These are phyloP conservation scores for Sanghuangporus weigelae DNA, from an alignment of 1,284 basidiomycete species.

Conservation along the genomic window DNA sequence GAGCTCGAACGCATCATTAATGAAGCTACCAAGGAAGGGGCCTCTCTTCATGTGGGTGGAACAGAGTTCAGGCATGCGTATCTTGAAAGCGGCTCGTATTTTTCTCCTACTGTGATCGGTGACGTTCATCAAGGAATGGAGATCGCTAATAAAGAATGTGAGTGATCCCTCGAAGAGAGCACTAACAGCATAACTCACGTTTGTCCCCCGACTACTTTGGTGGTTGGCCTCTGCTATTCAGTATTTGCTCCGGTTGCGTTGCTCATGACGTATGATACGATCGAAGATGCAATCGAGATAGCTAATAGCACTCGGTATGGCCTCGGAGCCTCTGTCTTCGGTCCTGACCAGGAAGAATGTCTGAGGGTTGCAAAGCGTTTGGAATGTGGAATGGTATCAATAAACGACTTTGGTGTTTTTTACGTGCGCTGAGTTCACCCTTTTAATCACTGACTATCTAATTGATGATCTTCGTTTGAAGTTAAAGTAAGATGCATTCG, in stretches of 20 bases:
- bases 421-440: constrained; percentile 54
- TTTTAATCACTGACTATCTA: background rate
- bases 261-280: constrained; percentile 74
- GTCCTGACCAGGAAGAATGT: constrained; percentile 72
- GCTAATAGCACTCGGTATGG: constrained; percentile 87
- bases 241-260: constrained; percentile 89
- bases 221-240: constrained; percentile 26
- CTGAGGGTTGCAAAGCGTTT: constrained; percentile 72
- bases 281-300: constrained; percentile 80
- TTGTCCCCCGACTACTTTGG: constrained; percentile 15
- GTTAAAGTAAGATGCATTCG: constrained; percentile 50
- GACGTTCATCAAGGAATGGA: constrained; percentile 72
- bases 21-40: constrained; percentile 71
- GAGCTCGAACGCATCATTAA: constrained; percentile 67
- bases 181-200: constrained; percentile 1
- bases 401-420: constrained; percentile 93
- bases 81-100: constrained; percentile 71
- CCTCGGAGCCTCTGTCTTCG: constrained; percentile 95
- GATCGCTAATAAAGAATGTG: constrained; percentile 78
- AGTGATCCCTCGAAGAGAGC: constrained; percentile 27
- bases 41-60: constrained; percentile 65
- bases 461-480: constrained; percentile 24
- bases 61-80: constrained; percentile 59
- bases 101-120: constrained; percentile 82
- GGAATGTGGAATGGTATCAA: constrained; percentile 93